Conservation (phyloP, 2,329 filamentous ascomycete genomes). For the Teratosphaeria gauchensis region DNA sequence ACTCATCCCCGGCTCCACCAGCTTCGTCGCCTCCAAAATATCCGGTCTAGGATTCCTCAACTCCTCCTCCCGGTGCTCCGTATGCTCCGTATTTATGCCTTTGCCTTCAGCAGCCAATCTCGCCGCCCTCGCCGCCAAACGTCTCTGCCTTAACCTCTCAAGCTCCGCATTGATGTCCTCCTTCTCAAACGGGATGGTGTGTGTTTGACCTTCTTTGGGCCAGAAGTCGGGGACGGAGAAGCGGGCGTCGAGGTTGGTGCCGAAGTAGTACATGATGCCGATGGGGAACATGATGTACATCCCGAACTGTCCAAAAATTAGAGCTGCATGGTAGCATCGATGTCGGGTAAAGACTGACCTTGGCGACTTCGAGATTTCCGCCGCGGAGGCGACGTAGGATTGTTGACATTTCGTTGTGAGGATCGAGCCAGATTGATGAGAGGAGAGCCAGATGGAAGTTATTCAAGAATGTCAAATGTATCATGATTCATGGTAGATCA, state of each 20-base stretch:
- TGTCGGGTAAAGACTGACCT: constrained; percentile 45
- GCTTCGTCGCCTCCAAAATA: constrained; percentile 16
- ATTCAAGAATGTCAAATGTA: neutral
- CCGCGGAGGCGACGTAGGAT: constrained; percentile 59
- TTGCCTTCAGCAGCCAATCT: constrained; percentile 34
- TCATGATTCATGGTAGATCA: neutral
- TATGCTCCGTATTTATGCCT: constrained; percentile 17
- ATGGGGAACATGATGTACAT: constrained; percentile 99
- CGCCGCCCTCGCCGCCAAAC: constrained; percentile 37
- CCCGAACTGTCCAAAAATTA: constrained; percentile 59
- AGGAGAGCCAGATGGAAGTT: neutral
- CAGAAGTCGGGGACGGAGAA: constrained; percentile 89
- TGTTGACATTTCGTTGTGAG: neutral
- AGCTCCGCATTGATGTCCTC: constrained; percentile 80
- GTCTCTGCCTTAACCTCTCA: constrained; percentile 53
- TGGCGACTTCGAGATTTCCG: constrained; percentile 82
- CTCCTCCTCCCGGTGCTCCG: constrained; percentile 16
- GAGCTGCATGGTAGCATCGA: neutral
- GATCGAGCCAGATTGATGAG: neutral
- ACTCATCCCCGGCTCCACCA: constrained; percentile 2
- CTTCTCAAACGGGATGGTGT: constrained; percentile 64
- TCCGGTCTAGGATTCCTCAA: constrained; percentile 12
- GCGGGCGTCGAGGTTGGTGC: constrained; percentile 88
- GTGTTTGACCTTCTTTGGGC: constrained; percentile 70
- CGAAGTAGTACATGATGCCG: constrained; percentile 99